A percentile compares a stretch with the other conserved stretches of the same genome.
These are phyloP conservation scores for Oryza punctata DNA, from an alignment of 176 grass and related monocot species.

Conservation along the genomic window DNA sequence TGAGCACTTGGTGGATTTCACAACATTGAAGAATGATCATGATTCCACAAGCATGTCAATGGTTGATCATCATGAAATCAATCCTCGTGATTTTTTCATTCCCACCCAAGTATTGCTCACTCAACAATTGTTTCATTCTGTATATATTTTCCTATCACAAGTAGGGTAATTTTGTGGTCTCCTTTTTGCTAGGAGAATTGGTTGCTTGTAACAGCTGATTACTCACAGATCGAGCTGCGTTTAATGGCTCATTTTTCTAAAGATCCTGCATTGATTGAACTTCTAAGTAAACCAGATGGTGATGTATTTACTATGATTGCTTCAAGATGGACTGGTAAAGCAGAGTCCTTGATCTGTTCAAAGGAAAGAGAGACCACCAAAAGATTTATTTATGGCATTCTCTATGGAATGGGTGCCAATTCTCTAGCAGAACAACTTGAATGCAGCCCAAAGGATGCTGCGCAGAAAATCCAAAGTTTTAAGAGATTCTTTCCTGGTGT, in stretches of 20 bases:
- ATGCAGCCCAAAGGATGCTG: constrained; percentile 77
- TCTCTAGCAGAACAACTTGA: constrained; percentile 84
- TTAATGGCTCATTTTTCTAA: constrained; percentile 98
- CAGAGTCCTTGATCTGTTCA: constrained; percentile 59
- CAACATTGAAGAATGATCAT: constrained; percentile 48
- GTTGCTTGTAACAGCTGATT: constrained; percentile 87
- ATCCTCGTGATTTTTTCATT: constrained; percentile 84
- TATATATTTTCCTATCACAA: constrained; percentile 25
- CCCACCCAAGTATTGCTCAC: constrained; percentile 69
- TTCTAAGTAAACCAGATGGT: constrained; percentile 86
- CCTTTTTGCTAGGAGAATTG: constrained; percentile 68
- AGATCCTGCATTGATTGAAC: constrained; percentile 72
- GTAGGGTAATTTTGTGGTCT: constrained; percentile 21
- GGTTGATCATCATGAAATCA: constrained; percentile 69
- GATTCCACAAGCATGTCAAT: constrained; percentile 39
- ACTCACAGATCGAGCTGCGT: constrained; percentile 87
- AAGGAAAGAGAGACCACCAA: constrained; percentile 81
- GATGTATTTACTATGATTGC: constrained; percentile 91
- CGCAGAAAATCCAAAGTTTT: constrained; percentile 84
- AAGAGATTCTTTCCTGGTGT: constrained; percentile 78
- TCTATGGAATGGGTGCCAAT: constrained; percentile 95
- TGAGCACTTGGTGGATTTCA: constrained; percentile 80
- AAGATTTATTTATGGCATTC: constrained; percentile 90
- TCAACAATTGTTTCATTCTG: constrained; percentile 20
- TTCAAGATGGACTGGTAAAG: constrained; percentile 79